Conservation (phyloP, 169 alveolate species). For the Eimeria brunetti region DNA sequence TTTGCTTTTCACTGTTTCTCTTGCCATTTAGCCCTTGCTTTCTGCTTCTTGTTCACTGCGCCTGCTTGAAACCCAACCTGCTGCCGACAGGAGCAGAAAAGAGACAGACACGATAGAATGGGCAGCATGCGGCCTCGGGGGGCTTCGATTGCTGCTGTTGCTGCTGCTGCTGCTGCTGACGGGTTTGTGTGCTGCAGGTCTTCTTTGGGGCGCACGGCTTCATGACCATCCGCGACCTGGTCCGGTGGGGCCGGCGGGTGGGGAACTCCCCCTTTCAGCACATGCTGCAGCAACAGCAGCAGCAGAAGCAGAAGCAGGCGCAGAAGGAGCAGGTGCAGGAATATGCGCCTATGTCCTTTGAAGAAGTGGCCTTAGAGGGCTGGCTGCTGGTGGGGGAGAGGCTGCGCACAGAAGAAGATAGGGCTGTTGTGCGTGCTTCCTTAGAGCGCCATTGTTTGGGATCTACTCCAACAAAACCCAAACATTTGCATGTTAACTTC, state of each 20-base stretch:
- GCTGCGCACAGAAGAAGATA: conserved; percentile 93
- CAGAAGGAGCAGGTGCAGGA: conserved; percentile 67
- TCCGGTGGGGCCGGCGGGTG: conserved; percentile 98
- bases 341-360: conserved; percentile 67
- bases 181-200: conserved; percentile 69
- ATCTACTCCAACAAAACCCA: conserved; percentile 77
- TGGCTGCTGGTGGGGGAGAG: conserved; percentile 97
- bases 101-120: neutral
- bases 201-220: conserved; percentile 89
- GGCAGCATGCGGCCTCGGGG: neutral
- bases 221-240: conserved; percentile 99
- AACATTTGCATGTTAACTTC: conserved; percentile 80
- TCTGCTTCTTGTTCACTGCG: neutral
- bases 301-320: conserved; percentile 14
- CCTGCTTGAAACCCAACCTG: neutral
- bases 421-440: conserved; percentile 82
- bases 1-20: neutral
- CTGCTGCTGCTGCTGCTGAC: neutral
- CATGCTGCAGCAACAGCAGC: conserved; percentile 87
- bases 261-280: conserved; percentile 88
- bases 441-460: conserved; percentile 82
- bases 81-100: neutral
- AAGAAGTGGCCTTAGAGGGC: conserved; percentile 93
- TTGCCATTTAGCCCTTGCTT: neutral
- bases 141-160: neutral